These are phyloP conservation scores for Aechmea fasciata DNA, from an alignment of 176 grass and related monocot species.

Conservation along the genomic window DNA sequence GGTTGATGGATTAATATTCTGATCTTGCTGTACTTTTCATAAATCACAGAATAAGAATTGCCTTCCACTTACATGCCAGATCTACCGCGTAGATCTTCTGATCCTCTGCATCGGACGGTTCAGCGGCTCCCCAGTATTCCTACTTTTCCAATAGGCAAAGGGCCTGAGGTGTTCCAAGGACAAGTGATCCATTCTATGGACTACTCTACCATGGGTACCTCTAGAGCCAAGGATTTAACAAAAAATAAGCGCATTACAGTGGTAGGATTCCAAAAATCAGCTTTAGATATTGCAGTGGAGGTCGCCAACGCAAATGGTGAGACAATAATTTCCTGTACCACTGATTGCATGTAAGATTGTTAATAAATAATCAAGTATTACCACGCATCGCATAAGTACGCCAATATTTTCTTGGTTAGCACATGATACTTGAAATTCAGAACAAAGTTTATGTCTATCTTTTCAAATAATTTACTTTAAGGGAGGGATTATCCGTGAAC, in stretches of 20 bases:
- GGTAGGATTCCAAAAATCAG: slow-evolving; percentile 46
- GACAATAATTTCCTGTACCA: neutral
- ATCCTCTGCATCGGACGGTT: slow-evolving; percentile 50
- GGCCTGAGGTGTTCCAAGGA: slow-evolving; percentile 40
- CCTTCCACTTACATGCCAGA: slow-evolving; percentile 14
- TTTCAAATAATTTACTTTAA: neutral
- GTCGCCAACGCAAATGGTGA: slow-evolving; percentile 36
- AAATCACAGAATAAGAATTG: neutral
- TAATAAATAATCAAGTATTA: neutral
- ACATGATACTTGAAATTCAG: no score
- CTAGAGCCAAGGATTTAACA: slow-evolving; percentile 25
- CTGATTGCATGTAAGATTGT: neutral
- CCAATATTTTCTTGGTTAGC: no score
- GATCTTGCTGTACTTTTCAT: neutral
- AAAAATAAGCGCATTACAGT: slow-evolving; percentile 40
- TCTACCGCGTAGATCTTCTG: slow-evolving; percentile 29
- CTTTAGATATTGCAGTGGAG: slow-evolving; percentile 42
- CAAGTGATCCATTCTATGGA: slow-evolving; percentile 48
- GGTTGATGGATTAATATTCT: neutral
- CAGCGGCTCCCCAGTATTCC: slow-evolving; percentile 49
- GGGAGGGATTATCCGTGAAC: slow-evolving; percentile 26
- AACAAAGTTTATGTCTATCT: no score
- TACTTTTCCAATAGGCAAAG: slow-evolving; percentile 27
- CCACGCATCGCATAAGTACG: neutral
- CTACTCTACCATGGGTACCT: slow-evolving; percentile 43